Evolutionary conservation across 1,284 basidiomycete species (phyloP), one percentile per base, ranked within the genome.

Genomic region (Tilletia setariae): DNA sequence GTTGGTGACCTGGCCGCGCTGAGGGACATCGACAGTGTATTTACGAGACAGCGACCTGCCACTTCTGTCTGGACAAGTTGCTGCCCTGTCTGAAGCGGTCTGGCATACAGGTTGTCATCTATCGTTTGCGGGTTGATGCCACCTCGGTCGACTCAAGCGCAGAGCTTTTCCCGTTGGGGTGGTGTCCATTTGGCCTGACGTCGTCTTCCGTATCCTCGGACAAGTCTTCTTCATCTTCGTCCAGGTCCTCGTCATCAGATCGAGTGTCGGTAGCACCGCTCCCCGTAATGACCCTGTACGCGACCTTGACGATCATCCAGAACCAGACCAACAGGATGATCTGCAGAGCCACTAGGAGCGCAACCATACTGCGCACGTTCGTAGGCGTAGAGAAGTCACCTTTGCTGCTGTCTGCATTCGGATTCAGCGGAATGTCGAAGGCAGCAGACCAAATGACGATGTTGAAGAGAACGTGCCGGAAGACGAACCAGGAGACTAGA

Each of bases 251-350:
- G 23, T 63, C 62, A 25, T 46, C 43, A 13, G 56, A 61, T 4
- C 80, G 74, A 28, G 75, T 75, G 78, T 98, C 95, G 61, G 92
- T 89, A 1, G 94, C 94, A 1, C 89, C 90, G 51, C 88, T 84
- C 0, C 91, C 92, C 13, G 85, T 87, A 30, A 95, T 79, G 0
- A 95, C 94, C 30, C 89, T 86, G 80, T 88, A 92, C 11, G 92
- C 91, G 16, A 97, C 87, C 32, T 88, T 87, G 75, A 89, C 87
- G 70, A 94, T 93, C 88, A 91, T 90, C 76, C 86, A 86, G 83
- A 93, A 93, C 94, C 94, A 97, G 53, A 91, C 83, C 19, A 89
- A 84, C 80, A 94, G 89, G 43, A 97, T 82, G 40, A 89, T 78
- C 87, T 93, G 83, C 46, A 82, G 66, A 4, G 69, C 68, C 7